Percentiles rank a stretch among this genome's conserved stretches.
These are phyloP conservation scores for Nicotiana tomentosiformis DNA, from an alignment of 257 asterid species.

Conservation along the genomic window DNA sequence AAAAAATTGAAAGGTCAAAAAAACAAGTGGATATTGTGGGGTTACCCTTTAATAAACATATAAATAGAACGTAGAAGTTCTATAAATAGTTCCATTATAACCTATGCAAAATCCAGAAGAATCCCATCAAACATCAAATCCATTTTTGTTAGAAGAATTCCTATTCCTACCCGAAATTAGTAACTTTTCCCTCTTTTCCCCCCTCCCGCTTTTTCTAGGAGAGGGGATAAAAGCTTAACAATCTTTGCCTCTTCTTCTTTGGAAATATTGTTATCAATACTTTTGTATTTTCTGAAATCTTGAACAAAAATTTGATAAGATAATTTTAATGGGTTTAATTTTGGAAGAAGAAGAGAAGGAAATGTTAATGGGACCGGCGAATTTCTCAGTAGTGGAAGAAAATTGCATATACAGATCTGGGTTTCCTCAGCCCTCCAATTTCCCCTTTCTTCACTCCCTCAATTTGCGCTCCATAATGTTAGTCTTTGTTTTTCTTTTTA, in stretches of 20 bases:
- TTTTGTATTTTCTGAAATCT: background rate
- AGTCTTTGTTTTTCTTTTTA: background rate
- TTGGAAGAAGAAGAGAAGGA: slow-evolving; percentile 13
- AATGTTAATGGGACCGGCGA: slow-evolving; percentile 17
- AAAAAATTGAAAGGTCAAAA: background rate
- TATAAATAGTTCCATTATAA: background rate
- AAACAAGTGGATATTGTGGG: background rate
- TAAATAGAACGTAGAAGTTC: background rate
- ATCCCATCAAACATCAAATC: background rate
- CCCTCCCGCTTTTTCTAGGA: background rate
- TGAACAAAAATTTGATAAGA: background rate
- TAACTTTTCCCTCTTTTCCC: background rate
- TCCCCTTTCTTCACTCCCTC: slow-evolving; percentile 32
- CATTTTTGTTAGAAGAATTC: background rate
- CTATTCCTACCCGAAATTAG: background rate
- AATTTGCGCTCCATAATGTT: slow-evolving; percentile 33
- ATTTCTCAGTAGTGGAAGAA: slow-evolving; percentile 30
- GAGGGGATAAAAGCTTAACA: background rate
- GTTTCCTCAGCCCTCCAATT: slow-evolving; percentile 34
- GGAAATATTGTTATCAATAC: too few species aligned
- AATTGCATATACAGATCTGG: slow-evolving; percentile 34
- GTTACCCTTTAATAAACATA: background rate
- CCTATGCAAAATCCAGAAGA: background rate
- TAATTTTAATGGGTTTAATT: slow-evolving; percentile 19
- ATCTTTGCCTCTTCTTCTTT: too few species aligned